A percentile compares a stretch with the other conserved stretches of the same genome.
Evolutionary conservation across 2,329 filamentous ascomycete species (phyloP).

Genomic region (Venturia aucupariae): DNA sequence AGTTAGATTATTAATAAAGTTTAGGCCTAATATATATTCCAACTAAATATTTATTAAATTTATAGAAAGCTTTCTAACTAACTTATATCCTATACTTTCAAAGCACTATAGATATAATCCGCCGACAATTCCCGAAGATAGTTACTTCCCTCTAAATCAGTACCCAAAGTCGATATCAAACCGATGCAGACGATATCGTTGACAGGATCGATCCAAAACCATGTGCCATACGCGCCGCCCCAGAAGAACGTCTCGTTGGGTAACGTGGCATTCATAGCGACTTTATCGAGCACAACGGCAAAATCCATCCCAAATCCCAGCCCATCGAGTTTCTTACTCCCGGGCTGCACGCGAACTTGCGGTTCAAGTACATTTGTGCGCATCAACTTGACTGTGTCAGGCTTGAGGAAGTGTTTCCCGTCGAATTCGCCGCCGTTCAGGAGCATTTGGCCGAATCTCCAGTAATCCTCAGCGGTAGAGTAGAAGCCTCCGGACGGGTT

Average conservation of each 20-base stretch:
- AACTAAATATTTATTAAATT: too few species aligned
- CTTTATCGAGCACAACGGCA: background rate
- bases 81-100: too few species aligned
- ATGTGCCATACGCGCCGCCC: slow-evolving; percentile 5
- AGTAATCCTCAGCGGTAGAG: slow-evolving; percentile 10
- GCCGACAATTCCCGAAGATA: too few species aligned
- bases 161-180: too few species aligned
- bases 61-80: too few species aligned
- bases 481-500: background rate
- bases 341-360: background rate
- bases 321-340: background rate
- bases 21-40: too few species aligned
- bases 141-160: too few species aligned
- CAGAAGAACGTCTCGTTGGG: background rate
- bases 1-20: too few species aligned
- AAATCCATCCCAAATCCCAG: slow-evolving; percentile 1
- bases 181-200: background rate
- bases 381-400: slow-evolving; percentile 9
- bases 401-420: slow-evolving; percentile 3
- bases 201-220: slow-evolving; percentile 10
- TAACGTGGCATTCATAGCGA: background rate
- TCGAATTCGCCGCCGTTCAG: slow-evolving; percentile 8
- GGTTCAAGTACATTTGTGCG: slow-evolving; percentile 2
- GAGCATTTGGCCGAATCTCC: slow-evolving; percentile 6
- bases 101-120: too few species aligned